These are phyloP conservation scores for Eutreptiella sp. DNA, from an alignment of 208 protist genomes.

Conservation along the genomic window DNA sequence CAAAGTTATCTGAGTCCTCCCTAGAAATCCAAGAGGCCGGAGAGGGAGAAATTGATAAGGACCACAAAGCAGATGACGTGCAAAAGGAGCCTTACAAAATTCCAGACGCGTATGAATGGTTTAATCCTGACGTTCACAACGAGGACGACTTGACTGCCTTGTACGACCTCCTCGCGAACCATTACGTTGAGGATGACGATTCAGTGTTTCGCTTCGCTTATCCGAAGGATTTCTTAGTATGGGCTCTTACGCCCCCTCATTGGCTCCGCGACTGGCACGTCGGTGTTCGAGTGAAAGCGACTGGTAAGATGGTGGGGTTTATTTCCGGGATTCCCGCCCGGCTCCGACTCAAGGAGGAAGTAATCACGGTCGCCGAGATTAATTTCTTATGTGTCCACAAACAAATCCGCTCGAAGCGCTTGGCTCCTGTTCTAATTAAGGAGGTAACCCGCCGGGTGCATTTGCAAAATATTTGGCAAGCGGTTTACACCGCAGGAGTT, in stretches of 20 bases:
- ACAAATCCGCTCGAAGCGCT: slow-evolving; percentile 85
- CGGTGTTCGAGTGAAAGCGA: slow-evolving; percentile 80
- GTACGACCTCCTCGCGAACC: slow-evolving; percentile 90
- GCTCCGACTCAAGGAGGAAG: not conserved
- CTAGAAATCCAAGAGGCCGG: not conserved
- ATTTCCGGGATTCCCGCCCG: slow-evolving; percentile 88
- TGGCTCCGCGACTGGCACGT: slow-evolving; percentile 92
- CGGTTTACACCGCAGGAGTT: slow-evolving; percentile 96
- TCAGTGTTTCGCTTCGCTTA: slow-evolving; percentile 99
- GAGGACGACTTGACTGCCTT: slow-evolving; percentile 60
- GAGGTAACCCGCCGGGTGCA: slow-evolving; percentile 98
- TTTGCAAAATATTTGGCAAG: slow-evolving; percentile 82
- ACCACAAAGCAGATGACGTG: slow-evolving; percentile 72
- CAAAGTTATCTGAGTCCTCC: slow-evolving; percentile 24
- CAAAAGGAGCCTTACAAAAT: slow-evolving; percentile 74
- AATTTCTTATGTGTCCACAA: slow-evolving; percentile 99
- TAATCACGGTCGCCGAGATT: slow-evolving; percentile 81
- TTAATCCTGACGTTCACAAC: slow-evolving; percentile 70
- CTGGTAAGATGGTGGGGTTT: slow-evolving; percentile 91
- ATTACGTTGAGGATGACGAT: slow-evolving; percentile 99
- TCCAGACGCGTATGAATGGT: slow-evolving; percentile 89
- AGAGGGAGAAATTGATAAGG: slow-evolving; percentile 20
- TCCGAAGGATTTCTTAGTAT: slow-evolving; percentile 91
- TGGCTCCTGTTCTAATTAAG: slow-evolving; percentile 97
- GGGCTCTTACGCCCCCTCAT: slow-evolving; percentile 92